Conservation (phyloP, 2,329 filamentous ascomycete species). For the Sporothrix variecibatus region DNA sequence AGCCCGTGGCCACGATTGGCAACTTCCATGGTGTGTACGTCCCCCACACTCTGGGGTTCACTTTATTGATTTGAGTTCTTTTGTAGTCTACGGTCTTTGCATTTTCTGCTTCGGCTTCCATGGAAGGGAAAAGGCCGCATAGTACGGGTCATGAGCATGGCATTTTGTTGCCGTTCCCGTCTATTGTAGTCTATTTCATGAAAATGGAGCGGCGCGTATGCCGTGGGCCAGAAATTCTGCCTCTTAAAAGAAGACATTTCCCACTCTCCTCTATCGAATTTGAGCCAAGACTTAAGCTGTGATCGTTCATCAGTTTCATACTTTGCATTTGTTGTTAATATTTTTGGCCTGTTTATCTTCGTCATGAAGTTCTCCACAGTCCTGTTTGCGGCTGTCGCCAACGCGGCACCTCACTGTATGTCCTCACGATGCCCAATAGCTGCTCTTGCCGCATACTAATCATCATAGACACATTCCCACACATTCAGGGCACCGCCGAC, state of each 20-base stretch:
- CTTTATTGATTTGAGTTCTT: conserved; percentile 8
- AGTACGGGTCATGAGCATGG: not conserved
- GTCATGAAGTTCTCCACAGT: conserved; percentile 28
- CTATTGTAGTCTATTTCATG: not conserved
- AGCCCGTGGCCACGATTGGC: not conserved
- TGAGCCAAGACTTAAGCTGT: not conserved
- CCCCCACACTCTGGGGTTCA: not conserved
- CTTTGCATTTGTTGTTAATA: not conserved
- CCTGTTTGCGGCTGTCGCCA: conserved; percentile 26
- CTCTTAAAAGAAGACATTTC: not conserved
- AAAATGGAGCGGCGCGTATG: not conserved
- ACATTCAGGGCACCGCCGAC: conserved; percentile 32
- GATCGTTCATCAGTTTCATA: not conserved
- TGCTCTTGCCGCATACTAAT: not conserved
- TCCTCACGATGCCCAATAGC: not conserved
- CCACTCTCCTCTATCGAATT: not conserved
- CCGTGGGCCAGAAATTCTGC: not conserved
- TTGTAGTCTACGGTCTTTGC: not conserved
- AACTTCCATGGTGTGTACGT: not conserved
- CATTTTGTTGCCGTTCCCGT: not conserved
- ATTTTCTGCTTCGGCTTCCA: not conserved
- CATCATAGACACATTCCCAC: conserved; percentile 31
- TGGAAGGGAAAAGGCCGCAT: not conserved
- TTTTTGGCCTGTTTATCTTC: not conserved
- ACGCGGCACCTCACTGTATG: conserved; percentile 30